Conservation (phyloP, 2,329 filamentous ascomycete genomes). For the Samsoniella hepiali region DNA sequence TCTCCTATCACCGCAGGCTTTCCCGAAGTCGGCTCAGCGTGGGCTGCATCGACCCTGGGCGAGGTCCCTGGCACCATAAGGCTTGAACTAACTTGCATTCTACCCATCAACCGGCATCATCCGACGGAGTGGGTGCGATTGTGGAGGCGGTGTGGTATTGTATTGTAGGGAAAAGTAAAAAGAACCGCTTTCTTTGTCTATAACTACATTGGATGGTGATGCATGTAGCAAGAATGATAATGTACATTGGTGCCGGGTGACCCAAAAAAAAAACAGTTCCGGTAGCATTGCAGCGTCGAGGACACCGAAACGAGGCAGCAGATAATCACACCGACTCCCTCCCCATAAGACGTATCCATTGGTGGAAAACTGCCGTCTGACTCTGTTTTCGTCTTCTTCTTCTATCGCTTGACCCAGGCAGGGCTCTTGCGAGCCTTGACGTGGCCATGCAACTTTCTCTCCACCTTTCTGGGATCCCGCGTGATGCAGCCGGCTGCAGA, state of each 20-base stretch:
- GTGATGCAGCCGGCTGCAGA: slow-evolving; percentile 82
- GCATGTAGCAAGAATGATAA: slow-evolving; percentile 10
- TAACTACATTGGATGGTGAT: slow-evolving; percentile 10
- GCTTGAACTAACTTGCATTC: neutral
- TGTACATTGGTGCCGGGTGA: slow-evolving; percentile 5
- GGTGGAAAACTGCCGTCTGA: neutral
- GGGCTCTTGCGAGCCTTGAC: slow-evolving; percentile 98
- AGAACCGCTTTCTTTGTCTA: slow-evolving; percentile 14
- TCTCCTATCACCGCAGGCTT: neutral
- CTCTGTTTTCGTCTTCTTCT: neutral
- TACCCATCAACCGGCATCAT: neutral
- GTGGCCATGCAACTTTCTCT: slow-evolving; percentile 96
- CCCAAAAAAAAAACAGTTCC: neutral
- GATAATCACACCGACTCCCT: neutral
- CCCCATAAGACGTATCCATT: neutral
- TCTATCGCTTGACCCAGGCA: slow-evolving; percentile 85
- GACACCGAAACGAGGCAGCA: neutral
- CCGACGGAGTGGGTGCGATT: neutral
- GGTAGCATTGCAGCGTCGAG: neutral
- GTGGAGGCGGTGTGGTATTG: neutral
- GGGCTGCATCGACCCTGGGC: neutral
- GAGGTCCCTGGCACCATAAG: neutral
- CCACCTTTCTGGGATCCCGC: slow-evolving; percentile 84
- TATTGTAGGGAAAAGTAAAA: neutral
- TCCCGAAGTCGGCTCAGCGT: neutral